These are phyloP conservation scores for Magnolia sinica DNA, from an alignment of 164 flowering plant species.

Conservation along the genomic window DNA sequence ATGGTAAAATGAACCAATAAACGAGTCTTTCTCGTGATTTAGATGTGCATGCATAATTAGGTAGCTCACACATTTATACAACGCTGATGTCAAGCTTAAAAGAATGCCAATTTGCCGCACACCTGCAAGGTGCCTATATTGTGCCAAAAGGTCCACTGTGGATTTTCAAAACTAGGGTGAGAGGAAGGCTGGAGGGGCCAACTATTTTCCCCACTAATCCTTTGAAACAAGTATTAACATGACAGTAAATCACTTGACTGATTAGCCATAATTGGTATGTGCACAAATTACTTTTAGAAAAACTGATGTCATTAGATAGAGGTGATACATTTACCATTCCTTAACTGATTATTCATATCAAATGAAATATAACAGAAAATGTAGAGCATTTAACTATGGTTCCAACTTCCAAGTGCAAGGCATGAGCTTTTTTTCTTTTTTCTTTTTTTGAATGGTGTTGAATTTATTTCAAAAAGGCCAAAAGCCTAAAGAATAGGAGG, in stretches of 20 bases:
- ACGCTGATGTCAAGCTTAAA: not conserved
- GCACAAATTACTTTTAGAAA: not conserved
- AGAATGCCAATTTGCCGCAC: not conserved
- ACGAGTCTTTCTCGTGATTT: not conserved
- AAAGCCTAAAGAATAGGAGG: no score
- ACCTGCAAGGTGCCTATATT: no score
- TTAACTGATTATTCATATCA: not conserved
- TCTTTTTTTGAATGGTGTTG: no score
- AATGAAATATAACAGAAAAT: no score
- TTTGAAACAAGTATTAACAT: not conserved
- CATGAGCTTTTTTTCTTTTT: not conserved
- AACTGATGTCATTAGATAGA: not conserved
- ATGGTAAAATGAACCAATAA: not conserved
- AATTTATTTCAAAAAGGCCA: no score
- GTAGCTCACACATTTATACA: not conserved
- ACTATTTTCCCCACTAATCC: no score
- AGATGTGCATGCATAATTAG: not conserved
- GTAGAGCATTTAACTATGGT: no score
- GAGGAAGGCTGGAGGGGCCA: no score
- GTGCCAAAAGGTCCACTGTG: not conserved
- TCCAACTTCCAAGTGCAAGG: not conserved
- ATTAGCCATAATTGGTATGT: not conserved
- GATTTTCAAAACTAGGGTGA: not conserved
- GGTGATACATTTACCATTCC: not conserved
- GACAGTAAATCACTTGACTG: not conserved